Base-by-base conservation (phyloP, 2,329 filamentous ascomycete species). In the Penicillium hesseltinei region DNA sequence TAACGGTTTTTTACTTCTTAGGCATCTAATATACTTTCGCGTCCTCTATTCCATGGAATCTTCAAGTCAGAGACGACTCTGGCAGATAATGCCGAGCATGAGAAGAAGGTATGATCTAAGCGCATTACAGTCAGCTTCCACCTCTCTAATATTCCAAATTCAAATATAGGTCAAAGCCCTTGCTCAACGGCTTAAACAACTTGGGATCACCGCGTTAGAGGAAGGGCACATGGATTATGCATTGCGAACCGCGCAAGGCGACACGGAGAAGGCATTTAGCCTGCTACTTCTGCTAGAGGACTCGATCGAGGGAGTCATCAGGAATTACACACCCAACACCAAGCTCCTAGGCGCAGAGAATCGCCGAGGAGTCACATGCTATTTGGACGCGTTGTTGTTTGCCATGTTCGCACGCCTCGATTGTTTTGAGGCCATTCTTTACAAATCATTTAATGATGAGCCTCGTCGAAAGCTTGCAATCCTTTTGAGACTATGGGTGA, bases 401-500 rank as follows among this genome's bases (percentile, higher is more conserved):
- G 89, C 93, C 72, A 97, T 99, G 91, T 97, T 97, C 72, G 89
- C 90, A 19, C 88, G 90, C 59, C 81, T 97, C 38, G 88, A 91
- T 64, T 92, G 89, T 62, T 99, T 96, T 72, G 93, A 97, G 73
- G 91, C 89, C 48, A 96, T 97, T 81, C 81, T 97, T 35, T 92
- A 90, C 72, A 88, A 88, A 56, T 86, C 88, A 8, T 90, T 91
- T 60, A 82, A 86, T 27, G 89, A 94, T 59, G 86, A 91, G 61
- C 80, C 82, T 25, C 84, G 88, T 61, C 86, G 84, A 65, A 90
- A 87, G 65, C 79, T 99, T 52, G 88, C 88, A n/a, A 86, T 87
- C 10, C 75, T 96, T 23, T 74, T 97, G 49, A 84, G 93, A 52
- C 78, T 97, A 47, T 99, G 93, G 91, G 92, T 97, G 45, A 97